Evolutionary conservation across 2,329 filamentous ascomycete genomes (phyloP), one percentile per base, ranked within the genome.

Genomic region (Fusarium hainanense): DNA sequence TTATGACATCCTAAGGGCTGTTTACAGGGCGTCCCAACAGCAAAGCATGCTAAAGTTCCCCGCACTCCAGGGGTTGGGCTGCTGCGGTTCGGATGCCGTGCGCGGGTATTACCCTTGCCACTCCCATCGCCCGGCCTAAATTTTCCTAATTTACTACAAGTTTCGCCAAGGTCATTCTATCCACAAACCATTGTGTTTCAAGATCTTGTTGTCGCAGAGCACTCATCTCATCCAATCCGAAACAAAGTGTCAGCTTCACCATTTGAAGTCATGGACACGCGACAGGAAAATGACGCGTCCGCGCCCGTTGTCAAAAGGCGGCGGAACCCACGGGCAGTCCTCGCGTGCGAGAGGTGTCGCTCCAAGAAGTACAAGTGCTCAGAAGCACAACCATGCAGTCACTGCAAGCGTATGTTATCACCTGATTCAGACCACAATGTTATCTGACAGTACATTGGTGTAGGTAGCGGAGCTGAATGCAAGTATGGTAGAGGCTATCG

Each of bases 251-350:
- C 5, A 40, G 8, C 42, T 6, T 9, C 20, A 9, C 34, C 11
- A 8, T 12, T 25, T 11, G 7, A 6, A n/a, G 44, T 25, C 2
- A 59, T 59, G 49, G 49, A 59, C 10, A 25, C 49, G 21, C 46
- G 18, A n/a, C 10, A 21, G 10, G 46, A n/a, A 32, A 40, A 55
- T 59, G 77, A 59, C 49, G 49, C 49, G 41, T 40, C 49, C 6
- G 56, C 49, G 21, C 56, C 56, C 54, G 30, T 42, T 6, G 16
- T 23, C 12, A 59, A 59, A 41, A 41, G 49, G 20, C 48, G 48
- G 18, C 48, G 48, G 8, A 25, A 27, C n/a, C 48, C 48, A 4
- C 56, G 49, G 3, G 57, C 57, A 20, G 50, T 55, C 23, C 50
- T 55, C 20, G 57, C 57, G 2, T 59, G 57, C 16, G 57, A 59